These are phyloP conservation scores for Claviceps sp. DNA, from an alignment of 2,329 filamentous ascomycete genomes.

Conservation along the genomic window DNA sequence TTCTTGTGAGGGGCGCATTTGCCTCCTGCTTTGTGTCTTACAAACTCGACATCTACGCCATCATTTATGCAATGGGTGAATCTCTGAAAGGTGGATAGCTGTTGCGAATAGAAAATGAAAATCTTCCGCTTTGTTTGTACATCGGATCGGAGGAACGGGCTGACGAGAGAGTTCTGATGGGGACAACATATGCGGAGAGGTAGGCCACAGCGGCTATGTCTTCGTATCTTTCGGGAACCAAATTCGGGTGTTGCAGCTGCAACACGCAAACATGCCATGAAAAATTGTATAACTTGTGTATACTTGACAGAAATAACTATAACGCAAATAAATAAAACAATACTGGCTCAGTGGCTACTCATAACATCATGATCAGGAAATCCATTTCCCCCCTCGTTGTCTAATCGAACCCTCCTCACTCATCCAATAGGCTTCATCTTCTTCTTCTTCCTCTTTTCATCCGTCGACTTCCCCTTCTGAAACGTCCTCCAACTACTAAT, in stretches of 20 bases:
- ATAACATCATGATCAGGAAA: neutral
- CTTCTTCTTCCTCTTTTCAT: slow-evolving; percentile 46
- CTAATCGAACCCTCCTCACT: neutral
- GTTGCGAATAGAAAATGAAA: too few species aligned
- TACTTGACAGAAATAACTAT: neutral
- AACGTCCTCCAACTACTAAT: slow-evolving; percentile 94
- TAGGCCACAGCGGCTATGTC: too few species aligned
- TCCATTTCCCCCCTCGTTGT: neutral
- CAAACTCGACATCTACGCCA: too few species aligned
- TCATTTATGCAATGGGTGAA: too few species aligned
- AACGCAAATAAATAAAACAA: neutral
- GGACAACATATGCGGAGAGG: too few species aligned
- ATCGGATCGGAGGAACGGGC: too few species aligned
- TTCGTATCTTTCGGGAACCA: too few species aligned
- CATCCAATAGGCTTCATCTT: slow-evolving; percentile 55
- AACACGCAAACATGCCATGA: neutral
- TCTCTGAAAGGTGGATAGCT: too few species aligned
- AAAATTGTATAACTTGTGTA: slow-evolving; percentile 5
- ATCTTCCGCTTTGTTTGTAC: too few species aligned
- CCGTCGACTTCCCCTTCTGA: slow-evolving; percentile 55
- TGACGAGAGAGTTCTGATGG: too few species aligned
- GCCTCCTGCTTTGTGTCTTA: too few species aligned
- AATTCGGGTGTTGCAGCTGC: neutral
- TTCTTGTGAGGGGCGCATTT: too few species aligned
- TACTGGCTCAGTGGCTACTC: neutral